phyloP scores from a whole-genome alignment of 805 yeast genomes.

The Candida sphagnicola region DNA sequence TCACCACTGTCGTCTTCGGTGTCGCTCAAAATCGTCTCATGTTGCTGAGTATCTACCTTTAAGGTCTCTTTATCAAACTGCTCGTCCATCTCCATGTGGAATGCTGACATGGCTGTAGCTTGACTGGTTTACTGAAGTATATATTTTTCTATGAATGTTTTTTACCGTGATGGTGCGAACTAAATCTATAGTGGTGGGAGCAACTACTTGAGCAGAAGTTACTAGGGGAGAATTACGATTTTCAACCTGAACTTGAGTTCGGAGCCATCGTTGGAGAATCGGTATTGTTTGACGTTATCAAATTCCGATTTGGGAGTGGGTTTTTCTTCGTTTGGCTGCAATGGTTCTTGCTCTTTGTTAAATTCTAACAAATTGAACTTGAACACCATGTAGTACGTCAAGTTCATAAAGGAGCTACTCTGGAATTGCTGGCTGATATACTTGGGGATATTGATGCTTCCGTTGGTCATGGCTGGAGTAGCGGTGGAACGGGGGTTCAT shows the following conservation, averaged over 20 bases:
- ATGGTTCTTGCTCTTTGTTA: constrained; percentile 6
- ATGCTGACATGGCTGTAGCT: background rate
- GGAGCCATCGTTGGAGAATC: constrained; percentile 21
- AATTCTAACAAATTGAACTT: constrained; percentile 33
- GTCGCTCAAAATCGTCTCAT: constrained; percentile 6
- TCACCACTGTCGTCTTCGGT: constrained; percentile 9
- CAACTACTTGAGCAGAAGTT: background rate
- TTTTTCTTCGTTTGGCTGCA: background rate
- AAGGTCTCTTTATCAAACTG: background rate
- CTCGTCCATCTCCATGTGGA: background rate
- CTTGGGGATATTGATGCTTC: constrained; percentile 28
- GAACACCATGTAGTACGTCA: constrained; percentile 33
- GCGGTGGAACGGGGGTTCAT: constrained; percentile 5
- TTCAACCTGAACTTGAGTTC: constrained; percentile 29
- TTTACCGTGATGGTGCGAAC: no score
- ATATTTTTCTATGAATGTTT: no score
- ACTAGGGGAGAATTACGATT: constrained; percentile 14
- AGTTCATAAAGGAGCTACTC: constrained; percentile 30
- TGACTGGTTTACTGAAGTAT: background rate
- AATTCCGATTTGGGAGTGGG: constrained; percentile 3
- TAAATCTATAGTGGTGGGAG: no score
- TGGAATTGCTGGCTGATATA: constrained; percentile 34
- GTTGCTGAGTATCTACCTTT: background rate
- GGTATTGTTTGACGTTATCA: constrained; percentile 12
- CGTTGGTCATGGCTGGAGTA: constrained; percentile 15